Base-by-base conservation (phyloP, 768 basidiomycete species). In the Lactarius hatsudake region DNA sequence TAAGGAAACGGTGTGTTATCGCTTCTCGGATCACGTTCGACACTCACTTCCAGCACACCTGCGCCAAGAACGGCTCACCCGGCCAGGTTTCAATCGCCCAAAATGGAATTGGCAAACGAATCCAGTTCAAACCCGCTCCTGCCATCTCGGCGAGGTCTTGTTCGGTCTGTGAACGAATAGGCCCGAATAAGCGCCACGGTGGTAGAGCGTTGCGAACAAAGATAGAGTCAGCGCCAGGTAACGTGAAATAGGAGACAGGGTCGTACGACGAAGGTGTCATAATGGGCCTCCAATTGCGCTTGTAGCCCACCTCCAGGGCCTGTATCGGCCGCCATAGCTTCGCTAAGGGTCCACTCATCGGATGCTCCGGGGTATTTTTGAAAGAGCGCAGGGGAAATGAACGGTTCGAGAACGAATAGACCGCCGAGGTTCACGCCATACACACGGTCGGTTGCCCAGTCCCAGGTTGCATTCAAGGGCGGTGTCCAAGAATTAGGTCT, bases 101-200 rank as follows among this genome's bases (percentile, higher is more conserved):
- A 78, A 84, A 96, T 2, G 90, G 86, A 59, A 96, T 82, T 1
- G 94, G 91, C 45, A 96, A 78, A 3, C 93, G 85, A 55, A 96
- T 78, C 84, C 90, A 96, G 78, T 94, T 95, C 62, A 96, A 78
- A 1, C 94, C 94, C 34, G 93, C 94, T 30, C 86, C 90, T 55
- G 94, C 93, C 67, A 97, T 96, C 74, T 88, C 80, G 43, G 94
- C 94, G 68, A 96, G 87, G 78, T 96, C 94, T 78, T 91, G 79
- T 75, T 95, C 93, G 63, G 91, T 95, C 91, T 94, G 75, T 12
- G 38, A 36, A 67, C 32, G 65, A 45, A 43, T 53, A 20, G 23
- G 48, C 38, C 42, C 62, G 48, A 34, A 59, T 51, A 68, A 63
- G 59, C 66, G 56, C 66, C 45, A 56, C 40, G 53, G 40, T 43